phyloP scores from a whole-genome alignment of 2,329 filamentous ascomycete species.

The Cladosporium sp. region DNA sequence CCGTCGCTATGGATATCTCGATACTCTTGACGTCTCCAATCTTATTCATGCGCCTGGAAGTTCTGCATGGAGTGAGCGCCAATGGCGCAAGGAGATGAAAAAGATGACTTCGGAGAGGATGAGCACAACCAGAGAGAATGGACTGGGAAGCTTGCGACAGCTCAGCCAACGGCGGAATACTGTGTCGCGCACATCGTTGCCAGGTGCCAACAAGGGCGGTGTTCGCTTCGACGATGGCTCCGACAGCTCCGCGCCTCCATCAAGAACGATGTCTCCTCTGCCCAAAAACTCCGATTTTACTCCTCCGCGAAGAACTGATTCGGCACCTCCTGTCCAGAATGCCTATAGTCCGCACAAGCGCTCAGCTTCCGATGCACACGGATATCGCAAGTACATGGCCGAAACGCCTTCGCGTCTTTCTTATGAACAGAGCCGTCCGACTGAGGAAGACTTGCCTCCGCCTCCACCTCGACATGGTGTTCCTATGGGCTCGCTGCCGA shows the following conservation, averaged over 20 bases:
- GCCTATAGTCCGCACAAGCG: constrained; percentile 40
- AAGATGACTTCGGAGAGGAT: constrained; percentile 80
- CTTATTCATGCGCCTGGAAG: constrained; percentile 77
- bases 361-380: constrained; percentile 46
- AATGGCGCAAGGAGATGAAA: constrained; percentile 88
- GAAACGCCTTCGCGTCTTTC: constrained; percentile 38
- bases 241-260: constrained; percentile 41
- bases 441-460: constrained; percentile 35
- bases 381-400: constrained; percentile 39
- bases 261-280: constrained; percentile 41
- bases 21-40: constrained; percentile 76
- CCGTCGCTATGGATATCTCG: constrained; percentile 82
- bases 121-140: constrained; percentile 39
- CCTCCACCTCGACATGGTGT: constrained; percentile 36
- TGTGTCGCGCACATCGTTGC: constrained; percentile 34
- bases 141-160: constrained; percentile 19
- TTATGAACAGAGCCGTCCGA: constrained; percentile 28
- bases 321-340: constrained; percentile 36
- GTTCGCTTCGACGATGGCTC: constrained; percentile 42
- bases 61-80: constrained; percentile 72
- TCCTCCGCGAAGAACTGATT: constrained; percentile 39
- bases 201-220: constrained; percentile 29
- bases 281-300: constrained; percentile 28
- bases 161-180: constrained; percentile 40
- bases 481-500: constrained; percentile 14